Conservation (phyloP, 2,329 filamentous ascomycete genomes). For the Beauveria brongniartii region DNA sequence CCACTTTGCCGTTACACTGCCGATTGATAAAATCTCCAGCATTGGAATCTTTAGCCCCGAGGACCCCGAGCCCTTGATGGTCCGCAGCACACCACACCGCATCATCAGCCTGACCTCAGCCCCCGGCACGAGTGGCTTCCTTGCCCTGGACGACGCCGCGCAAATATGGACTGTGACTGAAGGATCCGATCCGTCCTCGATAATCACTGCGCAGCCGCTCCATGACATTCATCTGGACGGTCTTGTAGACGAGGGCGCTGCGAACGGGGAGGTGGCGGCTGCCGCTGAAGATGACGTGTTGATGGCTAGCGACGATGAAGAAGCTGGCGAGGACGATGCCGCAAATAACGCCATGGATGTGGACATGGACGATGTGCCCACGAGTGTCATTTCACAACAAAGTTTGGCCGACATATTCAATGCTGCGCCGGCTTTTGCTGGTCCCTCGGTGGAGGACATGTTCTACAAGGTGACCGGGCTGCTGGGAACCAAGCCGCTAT, state of each 20-base stretch:
- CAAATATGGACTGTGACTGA: slow-evolving; percentile 59
- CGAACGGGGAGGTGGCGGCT: slow-evolving; percentile 21
- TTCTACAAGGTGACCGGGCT: slow-evolving; percentile 61
- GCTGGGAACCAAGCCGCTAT: slow-evolving; percentile 49
- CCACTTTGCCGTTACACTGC: slow-evolving; percentile 58
- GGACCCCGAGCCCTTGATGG: slow-evolving; percentile 48
- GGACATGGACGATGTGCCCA: slow-evolving; percentile 42
- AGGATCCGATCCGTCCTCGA: slow-evolving; percentile 45
- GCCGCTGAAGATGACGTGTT: slow-evolving; percentile 29
- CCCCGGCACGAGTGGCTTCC: slow-evolving; percentile 59
- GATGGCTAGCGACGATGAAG: slow-evolving; percentile 35
- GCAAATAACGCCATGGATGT: slow-evolving; percentile 36
- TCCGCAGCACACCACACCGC: slow-evolving; percentile 46
- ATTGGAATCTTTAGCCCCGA: slow-evolving; percentile 61
- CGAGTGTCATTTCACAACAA: slow-evolving; percentile 58
- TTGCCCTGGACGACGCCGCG: slow-evolving; percentile 67
- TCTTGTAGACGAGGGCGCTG: slow-evolving; percentile 13
- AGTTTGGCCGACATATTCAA: slow-evolving; percentile 64
- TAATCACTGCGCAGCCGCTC: slow-evolving; percentile 46
- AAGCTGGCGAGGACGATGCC: slow-evolving; percentile 24
- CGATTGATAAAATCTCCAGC: slow-evolving; percentile 38
- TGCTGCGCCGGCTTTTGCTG: slow-evolving; percentile 57
- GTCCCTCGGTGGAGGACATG: slow-evolving; percentile 65
- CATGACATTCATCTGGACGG: slow-evolving; percentile 44
- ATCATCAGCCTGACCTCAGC: slow-evolving; percentile 61